Base-by-base conservation (phyloP, 345 rosid species). In the Odontarrhena argentea region DNA sequence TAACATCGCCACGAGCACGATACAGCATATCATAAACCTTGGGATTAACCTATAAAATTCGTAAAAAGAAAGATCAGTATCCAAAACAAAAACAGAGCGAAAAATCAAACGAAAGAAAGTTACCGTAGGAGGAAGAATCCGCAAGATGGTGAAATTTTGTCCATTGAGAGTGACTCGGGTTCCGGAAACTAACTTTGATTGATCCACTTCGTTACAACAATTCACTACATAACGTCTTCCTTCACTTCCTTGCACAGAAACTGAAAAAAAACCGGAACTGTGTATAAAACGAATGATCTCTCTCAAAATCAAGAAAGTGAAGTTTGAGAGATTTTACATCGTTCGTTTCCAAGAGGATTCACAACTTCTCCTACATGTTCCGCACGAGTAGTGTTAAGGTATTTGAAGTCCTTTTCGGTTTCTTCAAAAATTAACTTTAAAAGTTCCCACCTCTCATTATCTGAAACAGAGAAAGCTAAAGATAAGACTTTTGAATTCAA, bases 91-190 rank as follows among this genome's bases (percentile, higher is more conserved):
- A 32, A 8, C 9, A 55, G 2, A 32, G 43, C 34, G 26, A 32
- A 34, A 13, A 6, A 13, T n/a, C 9, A 3, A 26, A 34, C 28
- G 36, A 9, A 34, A 14, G 43, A 14, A 55, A 18, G 22, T 35
- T 77, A 85, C 96, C 68, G 81, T 87, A 18, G 92, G 96, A 15
- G 96, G 97, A 55, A 88, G 94, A 69, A 87, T 85, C 47, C 97
- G 78, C 94, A 84, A 83, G 46, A 88, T 91, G 1, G 92, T 91
- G 18, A 85, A 85, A 9, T 85, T 81, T 28, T 82, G 76, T 87
- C 72, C 74, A 55, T 82, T 85, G 43, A 85, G 89, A 69, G 87
- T 86, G 37, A 91, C 97, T 63, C 96, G 80, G 6, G 92, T 91
- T 69, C 96, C 96, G 1, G 91, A 84, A 76, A 83, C 79, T 38